phyloP scores from a whole-genome alignment of 441 rosid species.

The Kokia cookei region DNA sequence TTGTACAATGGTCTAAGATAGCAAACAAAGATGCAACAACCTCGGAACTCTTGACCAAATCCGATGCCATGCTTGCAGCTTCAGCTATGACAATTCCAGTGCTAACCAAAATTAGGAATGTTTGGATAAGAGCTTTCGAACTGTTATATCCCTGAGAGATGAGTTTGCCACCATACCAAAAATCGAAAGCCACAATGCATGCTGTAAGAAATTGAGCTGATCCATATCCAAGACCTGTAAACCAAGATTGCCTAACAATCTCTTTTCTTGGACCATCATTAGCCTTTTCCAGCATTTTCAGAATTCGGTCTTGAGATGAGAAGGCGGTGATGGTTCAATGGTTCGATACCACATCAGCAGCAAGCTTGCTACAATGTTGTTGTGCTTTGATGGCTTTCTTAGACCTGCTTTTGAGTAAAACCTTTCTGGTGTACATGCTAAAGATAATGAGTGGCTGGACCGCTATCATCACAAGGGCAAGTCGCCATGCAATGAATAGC shows the following conservation, averaged over 20 bases:
- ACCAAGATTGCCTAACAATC: slow-evolving; percentile 60
- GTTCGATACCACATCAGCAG: slow-evolving; percentile 67
- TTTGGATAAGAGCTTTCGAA: slow-evolving; percentile 47
- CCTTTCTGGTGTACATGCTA: slow-evolving; percentile 44
- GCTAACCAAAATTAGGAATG: slow-evolving; percentile 62
- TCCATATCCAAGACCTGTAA: slow-evolving; percentile 62
- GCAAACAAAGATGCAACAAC: slow-evolving; percentile 58
- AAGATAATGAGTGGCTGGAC: slow-evolving; percentile 55
- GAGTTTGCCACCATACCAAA: slow-evolving; percentile 80
- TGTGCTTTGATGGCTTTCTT: slow-evolving; percentile 62
- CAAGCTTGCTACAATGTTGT: slow-evolving; percentile 62
- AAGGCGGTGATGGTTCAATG: slow-evolving; percentile 67
- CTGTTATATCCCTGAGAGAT: slow-evolving; percentile 45
- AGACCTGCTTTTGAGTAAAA: slow-evolving; percentile 50
- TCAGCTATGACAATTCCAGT: slow-evolving; percentile 71
- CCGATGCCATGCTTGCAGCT: slow-evolving; percentile 79
- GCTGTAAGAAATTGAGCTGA: slow-evolving; percentile 43
- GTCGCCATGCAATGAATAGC: slow-evolving; percentile 70
- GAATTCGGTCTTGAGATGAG: slow-evolving; percentile 64
- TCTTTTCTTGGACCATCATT: slow-evolving; percentile 56
- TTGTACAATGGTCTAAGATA: slow-evolving; percentile 51
- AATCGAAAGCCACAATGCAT: slow-evolving; percentile 50
- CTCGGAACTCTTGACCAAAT: slow-evolving; percentile 52
- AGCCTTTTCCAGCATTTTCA: slow-evolving; percentile 50
- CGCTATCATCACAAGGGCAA: slow-evolving; percentile 78